These are phyloP conservation scores for Juglanconis sp. DNA, from an alignment of 2,329 filamentous ascomycete species.

Conservation along the genomic window DNA sequence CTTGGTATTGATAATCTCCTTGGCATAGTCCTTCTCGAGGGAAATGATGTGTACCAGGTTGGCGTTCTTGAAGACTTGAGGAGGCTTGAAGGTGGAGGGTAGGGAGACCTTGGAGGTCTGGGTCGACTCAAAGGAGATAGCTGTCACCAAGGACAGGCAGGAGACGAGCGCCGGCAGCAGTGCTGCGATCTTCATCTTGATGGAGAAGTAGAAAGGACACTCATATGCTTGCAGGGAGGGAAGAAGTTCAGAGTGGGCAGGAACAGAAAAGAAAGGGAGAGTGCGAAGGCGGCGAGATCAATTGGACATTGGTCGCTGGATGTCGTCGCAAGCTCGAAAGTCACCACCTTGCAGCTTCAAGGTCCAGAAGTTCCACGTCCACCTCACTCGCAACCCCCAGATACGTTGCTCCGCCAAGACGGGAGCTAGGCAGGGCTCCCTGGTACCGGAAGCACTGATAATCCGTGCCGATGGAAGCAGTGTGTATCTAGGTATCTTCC, in stretches of 20 bases:
- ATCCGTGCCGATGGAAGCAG: neutral
- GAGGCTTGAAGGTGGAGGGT: slow-evolving; percentile 72
- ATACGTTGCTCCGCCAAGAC: slow-evolving; percentile 15
- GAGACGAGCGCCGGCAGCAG: slow-evolving; percentile 58
- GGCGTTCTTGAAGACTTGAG: slow-evolving; percentile 88
- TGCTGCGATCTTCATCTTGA: slow-evolving; percentile 46
- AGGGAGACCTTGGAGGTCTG: slow-evolving; percentile 57
- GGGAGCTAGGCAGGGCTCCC: slow-evolving; percentile 11
- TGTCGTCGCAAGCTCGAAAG: neutral
- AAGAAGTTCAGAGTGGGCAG: neutral
- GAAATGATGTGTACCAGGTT: slow-evolving; percentile 90
- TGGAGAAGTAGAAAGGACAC: slow-evolving; percentile 20
- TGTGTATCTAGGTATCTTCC: neutral
- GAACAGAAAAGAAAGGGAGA: slow-evolving; percentile 2
- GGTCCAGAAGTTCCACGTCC: slow-evolving; percentile 23
- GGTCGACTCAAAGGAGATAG: slow-evolving; percentile 33
- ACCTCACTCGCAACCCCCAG: slow-evolving; percentile 18
- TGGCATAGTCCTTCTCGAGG: slow-evolving; percentile 85
- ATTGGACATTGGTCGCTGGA: slow-evolving; percentile 22
- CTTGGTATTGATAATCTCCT: slow-evolving; percentile 90
- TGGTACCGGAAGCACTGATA: neutral
- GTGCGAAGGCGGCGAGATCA: slow-evolving; percentile 11
- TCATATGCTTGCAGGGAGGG: slow-evolving; percentile 24
- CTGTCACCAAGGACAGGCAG: slow-evolving; percentile 48
- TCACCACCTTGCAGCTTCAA: slow-evolving; percentile 12